These are phyloP conservation scores for Podospora tetraspora DNA, from an alignment of 495 filamentous ascomycete species.

Conservation along the genomic window DNA sequence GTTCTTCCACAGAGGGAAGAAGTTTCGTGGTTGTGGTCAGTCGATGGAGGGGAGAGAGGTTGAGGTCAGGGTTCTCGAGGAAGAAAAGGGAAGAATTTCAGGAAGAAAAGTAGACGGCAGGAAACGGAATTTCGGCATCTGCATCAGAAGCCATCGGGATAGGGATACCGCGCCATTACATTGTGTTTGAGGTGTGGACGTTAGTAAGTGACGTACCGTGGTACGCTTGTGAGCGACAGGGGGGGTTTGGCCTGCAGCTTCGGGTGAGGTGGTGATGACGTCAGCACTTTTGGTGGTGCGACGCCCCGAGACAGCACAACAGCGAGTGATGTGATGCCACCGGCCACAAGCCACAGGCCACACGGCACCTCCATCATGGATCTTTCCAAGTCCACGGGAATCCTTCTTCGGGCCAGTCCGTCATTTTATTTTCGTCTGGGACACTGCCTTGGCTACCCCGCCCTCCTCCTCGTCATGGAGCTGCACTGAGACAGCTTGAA, in stretches of 20 bases:
- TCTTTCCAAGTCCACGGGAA: not conserved
- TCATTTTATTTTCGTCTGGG: not conserved
- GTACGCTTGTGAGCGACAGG: not conserved
- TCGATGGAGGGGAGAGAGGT: not conserved
- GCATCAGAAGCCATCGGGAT: not conserved
- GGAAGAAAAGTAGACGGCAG: not conserved
- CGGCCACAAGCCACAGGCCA: not conserved
- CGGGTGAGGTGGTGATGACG: not conserved
- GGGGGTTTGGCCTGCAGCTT: not conserved
- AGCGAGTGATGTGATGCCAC: not conserved
- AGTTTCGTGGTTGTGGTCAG: not conserved
- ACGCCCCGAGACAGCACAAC: not conserved
- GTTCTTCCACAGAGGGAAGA: not conserved
- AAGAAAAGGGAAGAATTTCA: not conserved
- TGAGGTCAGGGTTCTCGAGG: not conserved
- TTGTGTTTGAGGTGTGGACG: not conserved
- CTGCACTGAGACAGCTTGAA: not conserved
- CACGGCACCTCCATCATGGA: not conserved
- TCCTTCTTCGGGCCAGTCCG: not conserved
- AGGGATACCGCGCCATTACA: not conserved
- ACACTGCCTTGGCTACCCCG: not conserved
- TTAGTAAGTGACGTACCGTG: not conserved
- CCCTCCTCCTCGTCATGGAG: not conserved
- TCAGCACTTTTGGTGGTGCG: not conserved
- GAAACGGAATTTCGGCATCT: not conserved